Evolutionary conservation across 208 protist genomes (phyloP).

Genomic region (Phytomonas sp.): DNA sequence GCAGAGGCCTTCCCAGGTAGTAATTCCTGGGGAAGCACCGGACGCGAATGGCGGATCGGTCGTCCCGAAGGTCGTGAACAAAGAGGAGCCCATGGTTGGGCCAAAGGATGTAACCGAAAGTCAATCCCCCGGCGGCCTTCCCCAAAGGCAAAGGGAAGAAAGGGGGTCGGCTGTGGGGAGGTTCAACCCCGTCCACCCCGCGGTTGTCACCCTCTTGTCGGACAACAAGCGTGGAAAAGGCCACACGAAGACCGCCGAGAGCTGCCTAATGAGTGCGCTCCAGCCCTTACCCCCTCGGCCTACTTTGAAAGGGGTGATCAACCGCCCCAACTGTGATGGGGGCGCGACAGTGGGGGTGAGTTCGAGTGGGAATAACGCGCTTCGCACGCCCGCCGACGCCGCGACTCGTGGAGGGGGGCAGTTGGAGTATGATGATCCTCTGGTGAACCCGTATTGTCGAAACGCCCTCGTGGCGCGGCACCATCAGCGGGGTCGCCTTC

Average conservation of each 20-base stretch:
- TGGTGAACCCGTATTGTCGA: conserved; percentile 9
- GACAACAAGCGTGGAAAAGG: conserved; percentile 14
- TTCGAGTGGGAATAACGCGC: not conserved
- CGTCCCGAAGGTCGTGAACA: not conserved
- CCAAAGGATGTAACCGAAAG: not conserved
- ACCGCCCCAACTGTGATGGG: not conserved
- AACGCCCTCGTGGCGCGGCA: conserved; percentile 10
- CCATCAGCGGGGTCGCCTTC: not conserved
- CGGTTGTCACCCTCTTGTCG: conserved; percentile 1
- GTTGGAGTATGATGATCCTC: conserved; percentile 16
- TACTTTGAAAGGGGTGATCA: not conserved
- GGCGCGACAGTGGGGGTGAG: too few species aligned
- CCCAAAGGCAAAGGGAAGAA: conserved; percentile 10
- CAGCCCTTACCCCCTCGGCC: not conserved
- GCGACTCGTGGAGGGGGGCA: not conserved
- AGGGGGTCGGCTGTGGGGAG: not conserved
- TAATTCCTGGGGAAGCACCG: not conserved
- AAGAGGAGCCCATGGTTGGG: not conserved
- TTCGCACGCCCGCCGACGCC: not conserved
- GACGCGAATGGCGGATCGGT: not conserved
- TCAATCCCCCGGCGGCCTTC: not conserved
- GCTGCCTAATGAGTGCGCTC: not conserved
- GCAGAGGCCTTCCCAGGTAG: not conserved
- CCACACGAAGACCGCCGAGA: not conserved
- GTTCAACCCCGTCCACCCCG: not conserved